Evolutionary conservation across 1,284 basidiomycete species (phyloP).

Genomic region (Apiotrichum veenhuisii): DNA sequence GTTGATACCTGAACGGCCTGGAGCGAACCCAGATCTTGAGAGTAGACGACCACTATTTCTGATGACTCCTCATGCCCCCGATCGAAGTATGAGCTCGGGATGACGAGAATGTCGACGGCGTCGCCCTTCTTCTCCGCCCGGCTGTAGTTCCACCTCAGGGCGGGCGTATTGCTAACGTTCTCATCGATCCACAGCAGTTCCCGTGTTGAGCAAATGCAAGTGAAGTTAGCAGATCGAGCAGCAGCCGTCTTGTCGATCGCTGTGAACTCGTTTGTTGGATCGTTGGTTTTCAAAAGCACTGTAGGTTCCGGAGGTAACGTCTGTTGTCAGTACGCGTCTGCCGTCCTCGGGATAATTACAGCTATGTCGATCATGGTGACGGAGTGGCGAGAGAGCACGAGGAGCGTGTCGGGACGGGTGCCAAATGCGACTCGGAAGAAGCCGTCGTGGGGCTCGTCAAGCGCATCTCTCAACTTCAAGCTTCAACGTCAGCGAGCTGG

Average conservation of each 20-base stretch:
- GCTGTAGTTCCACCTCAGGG: slow-evolving; percentile 34
- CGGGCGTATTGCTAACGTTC: slow-evolving; percentile 1
- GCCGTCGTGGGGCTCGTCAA: slow-evolving; percentile 14
- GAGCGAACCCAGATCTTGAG: background rate
- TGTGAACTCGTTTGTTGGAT: slow-evolving; percentile 21
- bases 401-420: slow-evolving; percentile 23
- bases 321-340: background rate
- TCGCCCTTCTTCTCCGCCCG: slow-evolving; percentile 15
- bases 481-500: slow-evolving; percentile 8
- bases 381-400: slow-evolving; percentile 28
- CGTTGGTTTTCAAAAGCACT: background rate
- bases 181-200: slow-evolving; percentile 41
- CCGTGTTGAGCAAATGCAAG: slow-evolving; percentile 27
- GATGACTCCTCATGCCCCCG: too few relatives aligned
- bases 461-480: slow-evolving; percentile 19
- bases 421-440: slow-evolving; percentile 40
- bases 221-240: slow-evolving; percentile 14
- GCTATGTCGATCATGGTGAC: slow-evolving; percentile 27
- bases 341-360: slow-evolving; percentile 11
- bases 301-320: background rate
- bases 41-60: background rate
- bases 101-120: slow-evolving; percentile 21
- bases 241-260: slow-evolving; percentile 29
- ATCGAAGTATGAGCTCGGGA: background rate
- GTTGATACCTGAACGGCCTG: background rate